Percentiles rank a stretch among this genome's conserved stretches.
Evolutionary conservation across 306 rosid species (phyloP).

Genomic region (Carpinus viminea): DNA sequence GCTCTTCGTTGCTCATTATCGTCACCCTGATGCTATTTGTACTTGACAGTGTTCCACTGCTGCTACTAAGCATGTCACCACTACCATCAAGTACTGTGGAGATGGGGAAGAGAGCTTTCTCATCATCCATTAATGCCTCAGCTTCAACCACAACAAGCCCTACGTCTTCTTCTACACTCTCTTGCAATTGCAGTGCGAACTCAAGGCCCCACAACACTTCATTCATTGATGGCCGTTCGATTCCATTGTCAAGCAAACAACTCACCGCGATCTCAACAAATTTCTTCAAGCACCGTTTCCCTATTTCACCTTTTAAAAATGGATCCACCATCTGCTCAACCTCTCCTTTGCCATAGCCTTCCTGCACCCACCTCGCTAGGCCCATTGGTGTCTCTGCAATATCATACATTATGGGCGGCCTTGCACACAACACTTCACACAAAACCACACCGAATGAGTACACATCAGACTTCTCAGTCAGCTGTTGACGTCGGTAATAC

Average conservation of each 20-base stretch:
- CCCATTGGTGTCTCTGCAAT: not conserved
- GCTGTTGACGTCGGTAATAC: too few relatives aligned
- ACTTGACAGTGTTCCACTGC: too few relatives aligned
- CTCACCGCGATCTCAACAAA: conserved; percentile 43
- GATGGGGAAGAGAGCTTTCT: too few relatives aligned
- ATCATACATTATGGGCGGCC: not conserved
- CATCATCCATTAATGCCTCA: not conserved
- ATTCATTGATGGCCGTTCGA: conserved; percentile 55
- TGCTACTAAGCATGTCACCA: too few relatives aligned
- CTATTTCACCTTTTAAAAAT: conserved; percentile 24
- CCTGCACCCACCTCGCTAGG: conserved; percentile 18
- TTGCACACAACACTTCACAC: conserved; percentile 22
- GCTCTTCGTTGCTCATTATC: too few relatives aligned
- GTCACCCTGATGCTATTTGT: too few relatives aligned
- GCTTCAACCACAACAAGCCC: conserved; percentile 7
- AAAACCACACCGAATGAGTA: conserved; percentile 35
- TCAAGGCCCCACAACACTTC: conserved; percentile 61
- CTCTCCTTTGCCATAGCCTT: conserved; percentile 3
- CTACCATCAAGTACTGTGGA: not conserved
- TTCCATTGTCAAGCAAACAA: conserved; percentile 55
- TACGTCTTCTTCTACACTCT: conserved; percentile 29
- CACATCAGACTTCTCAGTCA: too few relatives aligned
- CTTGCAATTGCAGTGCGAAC: conserved; percentile 56
- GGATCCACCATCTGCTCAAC: conserved; percentile 36
- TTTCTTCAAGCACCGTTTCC: conserved; percentile 36